Evolutionary conservation across 2,329 filamentous ascomycete species (phyloP).

Genomic region (Diaporthe helianthi): DNA sequence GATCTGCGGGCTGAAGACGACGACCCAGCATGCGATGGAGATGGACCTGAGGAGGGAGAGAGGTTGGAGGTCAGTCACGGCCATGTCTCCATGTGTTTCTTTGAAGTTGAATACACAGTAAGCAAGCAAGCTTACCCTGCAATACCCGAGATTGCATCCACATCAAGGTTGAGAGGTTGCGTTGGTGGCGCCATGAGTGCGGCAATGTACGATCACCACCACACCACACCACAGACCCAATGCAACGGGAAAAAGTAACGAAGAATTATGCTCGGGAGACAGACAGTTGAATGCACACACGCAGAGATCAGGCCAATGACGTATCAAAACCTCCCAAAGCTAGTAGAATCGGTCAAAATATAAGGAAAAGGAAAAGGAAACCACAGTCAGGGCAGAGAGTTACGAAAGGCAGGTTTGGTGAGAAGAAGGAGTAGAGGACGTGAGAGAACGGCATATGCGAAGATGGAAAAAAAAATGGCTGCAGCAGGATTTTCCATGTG

Average conservation of each 20-base stretch:
- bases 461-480: too few relatives aligned
- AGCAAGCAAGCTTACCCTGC: constrained; percentile 78
- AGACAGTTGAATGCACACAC: neutral
- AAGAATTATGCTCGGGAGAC: neutral
- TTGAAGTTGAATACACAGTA: too few relatives aligned
- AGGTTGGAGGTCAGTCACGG: too few relatives aligned
- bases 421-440: neutral
- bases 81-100: too few relatives aligned
- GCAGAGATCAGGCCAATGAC: neutral
- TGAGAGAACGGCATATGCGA: neutral
- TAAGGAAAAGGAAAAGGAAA: neutral
- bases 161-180: constrained; percentile 73
- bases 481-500: constrained; percentile 32
- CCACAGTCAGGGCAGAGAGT: neutral
- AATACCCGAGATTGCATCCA: constrained; percentile 91
- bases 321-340: neutral
- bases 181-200: constrained; percentile 61
- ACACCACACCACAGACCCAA: neutral
- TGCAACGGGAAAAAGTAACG: neutral
- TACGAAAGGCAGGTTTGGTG: neutral
- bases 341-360: neutral
- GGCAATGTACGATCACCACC: neutral
- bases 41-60: constrained; percentile 74
- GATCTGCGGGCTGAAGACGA: constrained; percentile 97
- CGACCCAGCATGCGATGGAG: constrained; percentile 96